Percentiles rank a stretch among this genome's conserved stretches.
phyloP scores from a whole-genome alignment of 495 filamentous ascomycete genomes.

The Penicillium verhagenii region DNA sequence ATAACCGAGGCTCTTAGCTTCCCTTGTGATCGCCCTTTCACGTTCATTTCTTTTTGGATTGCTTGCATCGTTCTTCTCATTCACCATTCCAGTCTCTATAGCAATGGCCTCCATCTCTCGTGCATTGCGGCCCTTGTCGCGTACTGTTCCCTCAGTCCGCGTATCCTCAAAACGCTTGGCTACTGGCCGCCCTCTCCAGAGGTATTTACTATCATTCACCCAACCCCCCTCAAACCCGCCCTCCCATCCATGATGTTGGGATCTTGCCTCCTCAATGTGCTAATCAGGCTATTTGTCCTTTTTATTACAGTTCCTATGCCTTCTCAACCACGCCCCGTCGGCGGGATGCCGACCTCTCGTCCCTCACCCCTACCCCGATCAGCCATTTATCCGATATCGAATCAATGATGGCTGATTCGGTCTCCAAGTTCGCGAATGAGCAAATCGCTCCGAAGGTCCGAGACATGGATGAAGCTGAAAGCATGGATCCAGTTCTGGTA shows the following conservation, averaged over 20 bases:
- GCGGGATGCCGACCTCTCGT: constrained; percentile 61
- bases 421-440: constrained; percentile 87
- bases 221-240: not conserved
- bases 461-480: constrained; percentile 96
- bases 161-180: constrained; percentile 43
- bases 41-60: constrained; percentile 12
- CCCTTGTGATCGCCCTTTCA: constrained; percentile 38
- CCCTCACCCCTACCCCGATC: constrained; percentile 86
- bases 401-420: constrained; percentile 79
- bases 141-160: constrained; percentile 50
- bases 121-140: constrained; percentile 66
- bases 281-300: constrained; percentile 10
- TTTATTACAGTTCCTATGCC: constrained; percentile 53
- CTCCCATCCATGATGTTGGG: not conserved
- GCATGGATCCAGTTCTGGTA: constrained; percentile 84
- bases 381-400: constrained; percentile 91
- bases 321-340: constrained; percentile 69
- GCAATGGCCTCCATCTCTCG: constrained; percentile 70
- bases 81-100: not conserved
- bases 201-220: no score
- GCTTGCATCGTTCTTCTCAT: not conserved
- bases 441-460: constrained; percentile 88
- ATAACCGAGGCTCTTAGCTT: constrained; percentile 38
- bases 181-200: constrained; percentile 43
- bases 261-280: not conserved